These are phyloP conservation scores for Adansonia grandidieri DNA, from an alignment of 441 rosid species.

Conservation along the genomic window DNA sequence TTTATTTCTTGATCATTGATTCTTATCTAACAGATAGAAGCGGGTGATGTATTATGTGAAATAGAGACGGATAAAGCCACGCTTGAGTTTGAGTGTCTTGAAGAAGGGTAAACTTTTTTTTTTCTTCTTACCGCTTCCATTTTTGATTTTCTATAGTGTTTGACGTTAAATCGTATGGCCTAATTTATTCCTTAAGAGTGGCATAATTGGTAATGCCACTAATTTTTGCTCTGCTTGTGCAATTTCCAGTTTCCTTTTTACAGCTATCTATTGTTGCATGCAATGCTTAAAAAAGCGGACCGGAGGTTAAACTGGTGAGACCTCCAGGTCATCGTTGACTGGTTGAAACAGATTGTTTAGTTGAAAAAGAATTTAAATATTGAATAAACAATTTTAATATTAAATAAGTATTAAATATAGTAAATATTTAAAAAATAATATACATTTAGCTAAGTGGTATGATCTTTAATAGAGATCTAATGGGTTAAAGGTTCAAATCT, in stretches of 20 bases:
- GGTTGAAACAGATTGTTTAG: too few relatives aligned
- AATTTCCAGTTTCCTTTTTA: not conserved
- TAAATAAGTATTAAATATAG: too few relatives aligned
- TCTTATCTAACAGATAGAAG: slow-evolving; percentile 74
- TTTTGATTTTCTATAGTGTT: not conserved
- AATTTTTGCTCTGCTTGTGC: not conserved
- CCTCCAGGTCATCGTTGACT: too few relatives aligned
- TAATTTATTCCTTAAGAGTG: slow-evolving; percentile 11
- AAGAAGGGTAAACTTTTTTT: slow-evolving; percentile 70
- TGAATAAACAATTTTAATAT: too few relatives aligned
- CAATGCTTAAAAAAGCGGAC: too few relatives aligned
- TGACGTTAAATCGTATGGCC: not conserved
- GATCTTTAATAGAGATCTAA: too few relatives aligned
- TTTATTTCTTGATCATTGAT: slow-evolving; percentile 32
- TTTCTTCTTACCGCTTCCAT: slow-evolving; percentile 20
- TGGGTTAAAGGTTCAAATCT: too few relatives aligned
- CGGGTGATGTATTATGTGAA: slow-evolving; percentile 89
- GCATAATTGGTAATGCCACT: slow-evolving; percentile 4
- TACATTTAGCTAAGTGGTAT: too few relatives aligned
- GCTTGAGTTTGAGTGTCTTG: slow-evolving; percentile 93
- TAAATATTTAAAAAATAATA: too few relatives aligned
- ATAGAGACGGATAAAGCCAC: slow-evolving; percentile 99
- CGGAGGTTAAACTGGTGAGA: too few relatives aligned
- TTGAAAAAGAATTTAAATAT: too few relatives aligned
- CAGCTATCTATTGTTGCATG: slow-evolving; percentile 15